These are phyloP conservation scores for Solanum bulbocastanum DNA, from an alignment of 257 asterid species.

Conservation along the genomic window DNA sequence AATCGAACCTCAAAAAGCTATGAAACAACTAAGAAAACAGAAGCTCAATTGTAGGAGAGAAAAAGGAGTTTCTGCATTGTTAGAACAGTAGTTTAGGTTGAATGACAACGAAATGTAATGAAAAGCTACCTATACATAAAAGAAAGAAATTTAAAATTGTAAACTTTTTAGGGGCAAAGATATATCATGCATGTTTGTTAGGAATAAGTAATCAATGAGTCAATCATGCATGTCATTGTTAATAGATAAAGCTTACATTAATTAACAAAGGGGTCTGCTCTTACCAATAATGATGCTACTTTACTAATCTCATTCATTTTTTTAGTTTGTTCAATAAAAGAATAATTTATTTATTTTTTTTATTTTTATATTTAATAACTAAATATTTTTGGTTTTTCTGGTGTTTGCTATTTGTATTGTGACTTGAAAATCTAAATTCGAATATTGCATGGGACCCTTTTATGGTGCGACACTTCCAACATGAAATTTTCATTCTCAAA, in stretches of 20 bases:
- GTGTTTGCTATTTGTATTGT: background rate
- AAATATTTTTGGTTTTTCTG: background rate
- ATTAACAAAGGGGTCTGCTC: background rate
- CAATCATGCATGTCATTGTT: constrained; percentile 44
- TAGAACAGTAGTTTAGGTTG: background rate
- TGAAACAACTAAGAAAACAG: background rate
- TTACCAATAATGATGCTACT: background rate
- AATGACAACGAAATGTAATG: constrained; percentile 3
- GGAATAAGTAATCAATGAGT: constrained; percentile 56
- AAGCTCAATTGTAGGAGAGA: background rate
- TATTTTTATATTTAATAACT: background rate
- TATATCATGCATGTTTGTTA: constrained; percentile 5
- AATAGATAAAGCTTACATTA: background rate
- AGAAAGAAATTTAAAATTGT: background rate
- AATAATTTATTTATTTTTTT: background rate
- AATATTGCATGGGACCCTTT: rapidly evolving
- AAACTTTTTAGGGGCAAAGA: constrained; percentile 11
- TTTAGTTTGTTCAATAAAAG: background rate
- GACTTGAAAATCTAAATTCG: rapidly evolving
- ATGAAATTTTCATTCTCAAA: rapidly evolving
- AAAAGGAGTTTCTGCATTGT: background rate
- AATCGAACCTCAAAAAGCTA: background rate
- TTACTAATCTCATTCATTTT: background rate
- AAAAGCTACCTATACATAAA: background rate
- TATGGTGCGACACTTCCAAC: rapidly evolving